Evolutionary conservation across 2,329 filamentous ascomycete species (phyloP), one percentile per base, ranked within the genome.

Genomic region (Aspergillus fischeri): DNA sequence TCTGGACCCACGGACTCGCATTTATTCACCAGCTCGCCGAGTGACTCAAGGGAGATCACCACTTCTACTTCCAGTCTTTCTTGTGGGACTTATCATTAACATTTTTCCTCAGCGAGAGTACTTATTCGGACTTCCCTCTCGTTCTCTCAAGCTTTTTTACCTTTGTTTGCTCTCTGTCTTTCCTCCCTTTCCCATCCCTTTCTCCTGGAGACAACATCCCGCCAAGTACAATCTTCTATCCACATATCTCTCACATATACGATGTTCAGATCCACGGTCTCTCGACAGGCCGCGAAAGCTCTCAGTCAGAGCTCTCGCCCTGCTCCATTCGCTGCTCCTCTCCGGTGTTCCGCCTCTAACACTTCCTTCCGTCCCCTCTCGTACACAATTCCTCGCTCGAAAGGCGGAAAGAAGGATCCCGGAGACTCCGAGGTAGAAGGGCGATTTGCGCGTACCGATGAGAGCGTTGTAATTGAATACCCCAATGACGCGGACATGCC

Each of bases 381-480:
- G 5, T 69, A 60, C 24, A 73, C 73, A 0, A 38, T 62, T 29
- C 25, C 61, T 25, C 66, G 67, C 47, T 51, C 54, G 58, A 67
- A 67, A 9, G 54, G 69, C 28, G 64, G 65, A 41, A 60, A 62
- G 24, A 60, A 65, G 51, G 67, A 69, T 5, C 68, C 67, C 0
- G 60, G 64, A 17, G 70, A 67, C 7, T 64, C 69, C 1, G 67
- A 71, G 4, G 80, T 84, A 57, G 83, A 86, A 70, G 90, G 90
- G 54, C 80, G 85, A 59, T 90, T 88, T 71, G 90, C 91, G 17
- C 87, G 90, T 68, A 96, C 91, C 9, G 90, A 95, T 68, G 83
- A 91, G 51, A 85, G 81, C 55, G 88, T 96, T 60, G 84, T 86
- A 42, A 86, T 94, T 61, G 86, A 91, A 73, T 91, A 95, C 70